phyloP scores from a whole-genome alignment of 2,329 filamentous ascomycete species.

The Anthostomella pinea region DNA sequence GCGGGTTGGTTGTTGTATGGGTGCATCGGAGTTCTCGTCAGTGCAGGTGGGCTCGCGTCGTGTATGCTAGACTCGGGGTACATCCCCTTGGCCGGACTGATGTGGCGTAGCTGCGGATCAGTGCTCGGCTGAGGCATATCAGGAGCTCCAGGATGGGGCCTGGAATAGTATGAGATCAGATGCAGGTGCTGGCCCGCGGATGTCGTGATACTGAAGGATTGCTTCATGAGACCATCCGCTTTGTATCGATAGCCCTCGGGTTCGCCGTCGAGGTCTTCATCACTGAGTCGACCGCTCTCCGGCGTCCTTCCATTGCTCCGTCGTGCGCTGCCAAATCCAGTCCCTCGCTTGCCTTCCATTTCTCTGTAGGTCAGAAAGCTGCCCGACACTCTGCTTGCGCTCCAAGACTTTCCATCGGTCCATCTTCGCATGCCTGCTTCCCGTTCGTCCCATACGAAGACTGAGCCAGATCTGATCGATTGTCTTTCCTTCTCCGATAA shows the following conservation, averaged over 20 bases:
- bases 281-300: conserved; percentile 75
- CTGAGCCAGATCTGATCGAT: conserved; percentile 91
- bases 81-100: conserved; percentile 87
- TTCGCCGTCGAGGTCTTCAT: conserved; percentile 81
- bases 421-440: conserved; percentile 97
- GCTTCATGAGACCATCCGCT: conserved; percentile 96
- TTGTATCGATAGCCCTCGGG: conserved; percentile 94
- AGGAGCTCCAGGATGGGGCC: conserved; percentile 68
- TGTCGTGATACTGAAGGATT: conserved; percentile 98
- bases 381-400: conserved; percentile 91
- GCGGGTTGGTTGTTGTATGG: conserved; percentile 36
- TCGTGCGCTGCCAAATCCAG: conserved; percentile 62
- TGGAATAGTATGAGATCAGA: conserved; percentile 94
- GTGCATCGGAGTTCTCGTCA: conserved; percentile 71
- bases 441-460: conserved; percentile 99
- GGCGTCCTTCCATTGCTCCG: conserved; percentile 71
- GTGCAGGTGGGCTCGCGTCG: conserved; percentile 75
- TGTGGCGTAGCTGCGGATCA: conserved; percentile 76
- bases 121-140: conserved; percentile 78
- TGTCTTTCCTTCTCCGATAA: conserved; percentile 96
- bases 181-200: conserved; percentile 86
- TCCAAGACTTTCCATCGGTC: conserved; percentile 99
- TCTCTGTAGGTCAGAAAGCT: conserved; percentile 97
- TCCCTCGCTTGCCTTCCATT: conserved; percentile 97
- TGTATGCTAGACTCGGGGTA: conserved; percentile 95